Evolutionary conservation across 495 filamentous ascomycete genomes (phyloP).

Genomic region (Elasticomyces elasticus): DNA sequence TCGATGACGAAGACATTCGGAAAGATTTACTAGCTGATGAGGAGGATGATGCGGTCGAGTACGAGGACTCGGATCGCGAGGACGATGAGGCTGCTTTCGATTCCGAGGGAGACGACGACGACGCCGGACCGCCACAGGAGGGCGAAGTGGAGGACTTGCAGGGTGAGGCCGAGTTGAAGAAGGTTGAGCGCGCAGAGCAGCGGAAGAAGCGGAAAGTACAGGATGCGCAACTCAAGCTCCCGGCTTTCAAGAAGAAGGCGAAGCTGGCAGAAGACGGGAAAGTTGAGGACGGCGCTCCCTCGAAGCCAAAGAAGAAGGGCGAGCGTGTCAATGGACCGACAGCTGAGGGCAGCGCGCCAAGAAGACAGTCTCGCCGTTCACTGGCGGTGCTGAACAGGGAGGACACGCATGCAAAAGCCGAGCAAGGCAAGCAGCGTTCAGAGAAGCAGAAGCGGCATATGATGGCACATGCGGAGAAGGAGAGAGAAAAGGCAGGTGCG

Average conservation of each 20-base stretch:
- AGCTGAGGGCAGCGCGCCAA: constrained; percentile 64
- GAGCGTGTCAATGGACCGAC: constrained; percentile 86
- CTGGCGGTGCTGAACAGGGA: constrained; percentile 80
- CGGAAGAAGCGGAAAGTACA: constrained; percentile 65
- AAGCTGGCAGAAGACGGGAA: constrained; percentile 57
- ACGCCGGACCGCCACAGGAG: constrained; percentile 32
- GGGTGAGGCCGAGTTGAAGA: constrained; percentile 43
- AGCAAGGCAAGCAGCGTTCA: constrained; percentile 71
- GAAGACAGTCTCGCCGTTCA: constrained; percentile 68
- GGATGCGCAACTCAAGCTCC: constrained; percentile 42
- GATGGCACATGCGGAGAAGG: constrained; percentile 76
- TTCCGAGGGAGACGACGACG: constrained; percentile 64
- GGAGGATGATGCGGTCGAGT: constrained; percentile 18
- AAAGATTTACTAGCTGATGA: constrained; percentile 18
- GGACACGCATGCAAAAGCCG: constrained; percentile 68
- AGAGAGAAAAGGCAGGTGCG: constrained; percentile 57
- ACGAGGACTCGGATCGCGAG: constrained; percentile 16
- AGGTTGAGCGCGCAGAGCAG: constrained; percentile 36
- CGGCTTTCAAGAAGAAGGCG: constrained; percentile 45
- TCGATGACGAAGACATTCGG: constrained; percentile 18
- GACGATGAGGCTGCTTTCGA: constrained; percentile 42
- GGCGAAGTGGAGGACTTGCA: constrained; percentile 44
- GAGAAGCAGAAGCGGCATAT: constrained; percentile 70
- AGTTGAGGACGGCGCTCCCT: constrained; percentile 38
- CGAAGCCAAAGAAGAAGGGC: constrained; percentile 73